Percentiles rank a stretch among this genome's conserved stretches.
These are phyloP conservation scores for Pichia cabralensis DNA, from an alignment of 805 yeast genomes.

Conservation along the genomic window DNA sequence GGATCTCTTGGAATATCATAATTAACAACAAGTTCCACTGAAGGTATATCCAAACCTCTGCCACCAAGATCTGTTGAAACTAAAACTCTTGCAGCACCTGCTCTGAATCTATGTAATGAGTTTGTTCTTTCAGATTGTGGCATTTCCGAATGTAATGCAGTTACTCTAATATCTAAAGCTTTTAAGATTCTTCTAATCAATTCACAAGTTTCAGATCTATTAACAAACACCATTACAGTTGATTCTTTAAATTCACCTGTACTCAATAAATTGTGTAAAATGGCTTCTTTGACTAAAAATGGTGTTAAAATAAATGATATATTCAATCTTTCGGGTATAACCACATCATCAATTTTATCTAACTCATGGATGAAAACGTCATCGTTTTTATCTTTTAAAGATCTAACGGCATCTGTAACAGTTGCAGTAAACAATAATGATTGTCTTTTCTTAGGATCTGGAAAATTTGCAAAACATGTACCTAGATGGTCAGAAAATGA, in stretches of 20 bases:
- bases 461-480: constrained; percentile 62
- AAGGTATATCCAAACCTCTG: constrained; percentile 78
- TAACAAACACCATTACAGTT: constrained; percentile 82
- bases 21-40: constrained; percentile 67
- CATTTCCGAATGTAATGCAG: constrained; percentile 91
- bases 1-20: constrained; percentile 80
- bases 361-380: constrained; percentile 67
- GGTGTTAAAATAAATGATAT: constrained; percentile 72
- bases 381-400: constrained; percentile 55
- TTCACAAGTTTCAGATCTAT: constrained; percentile 86
- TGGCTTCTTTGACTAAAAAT: constrained; percentile 82
- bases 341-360: constrained; percentile 61
- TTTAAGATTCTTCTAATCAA: constrained; percentile 68
- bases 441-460: constrained; percentile 66
- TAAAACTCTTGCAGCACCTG: constrained; percentile 85
- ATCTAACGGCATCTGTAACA: constrained; percentile 82
- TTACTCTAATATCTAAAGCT: constrained; percentile 65
- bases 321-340: constrained; percentile 65
- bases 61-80: constrained; percentile 96
- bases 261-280: constrained; percentile 58
- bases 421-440: constrained; percentile 93
- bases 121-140: constrained; percentile 87
- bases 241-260: constrained; percentile 52
- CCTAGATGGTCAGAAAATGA: constrained; percentile 75
- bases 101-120: constrained; percentile 85